Conservation (phyloP, 805 yeast species). For the Monosporozyma yasuniensis region DNA sequence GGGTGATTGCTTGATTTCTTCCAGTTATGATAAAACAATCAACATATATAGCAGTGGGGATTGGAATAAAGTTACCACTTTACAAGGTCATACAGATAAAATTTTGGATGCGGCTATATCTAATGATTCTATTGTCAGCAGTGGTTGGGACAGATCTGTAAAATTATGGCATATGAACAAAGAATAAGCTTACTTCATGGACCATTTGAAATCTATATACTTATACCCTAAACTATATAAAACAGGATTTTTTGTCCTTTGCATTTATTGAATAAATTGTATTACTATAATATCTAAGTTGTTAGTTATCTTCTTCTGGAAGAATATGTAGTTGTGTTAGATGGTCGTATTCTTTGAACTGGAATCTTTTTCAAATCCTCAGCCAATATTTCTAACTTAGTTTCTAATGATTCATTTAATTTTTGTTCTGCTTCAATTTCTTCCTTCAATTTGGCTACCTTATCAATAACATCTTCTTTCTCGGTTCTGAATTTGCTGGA, state of each 20-base stretch:
- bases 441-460: slow-evolving; percentile 6
- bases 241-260: background rate
- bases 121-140: slow-evolving; percentile 42
- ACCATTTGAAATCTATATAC: background rate
- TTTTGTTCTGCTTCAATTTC: slow-evolving; percentile 11
- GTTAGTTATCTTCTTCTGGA: slow-evolving; percentile 4
- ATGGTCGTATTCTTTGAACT: slow-evolving; percentile 19
- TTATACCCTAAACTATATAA: background rate
- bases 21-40: slow-evolving; percentile 65
- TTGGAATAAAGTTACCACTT: slow-evolving; percentile 49
- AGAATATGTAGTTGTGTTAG: slow-evolving; percentile 6
- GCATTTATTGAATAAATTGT: background rate
- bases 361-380: slow-evolving; percentile 19
- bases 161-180: slow-evolving; percentile 46
- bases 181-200: no score
- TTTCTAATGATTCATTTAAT: slow-evolving; percentile 9
- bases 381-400: slow-evolving; percentile 10
- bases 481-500: slow-evolving; percentile 6
- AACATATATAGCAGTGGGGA: slow-evolving; percentile 59
- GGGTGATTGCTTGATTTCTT: slow-evolving; percentile 47
- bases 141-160: slow-evolving; percentile 81
- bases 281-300: background rate
- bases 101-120: slow-evolving; percentile 61
- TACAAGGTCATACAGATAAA: slow-evolving; percentile 56
- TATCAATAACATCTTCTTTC: slow-evolving; percentile 4